Percentiles rank a stretch among this genome's conserved stretches.
Conservation (phyloP, 768 basidiomycete genomes). For the Serendipita vermifera region DNA sequence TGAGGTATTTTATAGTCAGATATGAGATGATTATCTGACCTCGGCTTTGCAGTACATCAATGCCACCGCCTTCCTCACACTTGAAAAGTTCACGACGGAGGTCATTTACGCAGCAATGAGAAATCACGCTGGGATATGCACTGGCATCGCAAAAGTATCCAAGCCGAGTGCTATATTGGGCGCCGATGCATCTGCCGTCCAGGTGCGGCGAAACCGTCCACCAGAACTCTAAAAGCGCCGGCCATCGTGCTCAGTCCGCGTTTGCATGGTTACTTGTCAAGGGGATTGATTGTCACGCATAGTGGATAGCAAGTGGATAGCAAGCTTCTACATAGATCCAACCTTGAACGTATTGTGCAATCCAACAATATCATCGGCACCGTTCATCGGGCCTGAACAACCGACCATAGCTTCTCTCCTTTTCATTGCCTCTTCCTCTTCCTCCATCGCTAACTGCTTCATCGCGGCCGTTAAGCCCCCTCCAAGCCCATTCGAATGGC, state of each 20-base stretch:
- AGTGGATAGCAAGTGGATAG: no score
- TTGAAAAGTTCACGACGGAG: background rate
- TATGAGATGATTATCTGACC: background rate
- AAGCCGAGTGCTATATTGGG: background rate
- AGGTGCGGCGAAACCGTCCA: background rate
- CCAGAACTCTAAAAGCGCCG: no score
- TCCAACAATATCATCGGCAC: constrained; percentile 64
- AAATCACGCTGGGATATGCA: background rate
- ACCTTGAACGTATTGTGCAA: constrained; percentile 42
- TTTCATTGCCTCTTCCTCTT: constrained; percentile 19
- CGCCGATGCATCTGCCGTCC: background rate
- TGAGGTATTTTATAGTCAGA: background rate
- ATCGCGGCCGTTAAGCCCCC: constrained; percentile 6
- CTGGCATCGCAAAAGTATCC: background rate
- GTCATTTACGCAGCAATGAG: background rate
- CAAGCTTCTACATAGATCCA: background rate
- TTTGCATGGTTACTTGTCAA: no score
- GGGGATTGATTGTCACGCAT: no score
- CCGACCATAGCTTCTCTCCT: background rate
- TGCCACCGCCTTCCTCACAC: background rate
- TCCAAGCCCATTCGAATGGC: constrained; percentile 17
- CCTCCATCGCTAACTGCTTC: constrained; percentile 12
- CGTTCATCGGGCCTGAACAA: constrained; percentile 39
- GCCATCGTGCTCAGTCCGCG: no score
- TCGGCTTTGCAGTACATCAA: background rate